Evolutionary conservation across 345 rosid genomes (phyloP).

Genomic region (Acer campestre): DNA sequence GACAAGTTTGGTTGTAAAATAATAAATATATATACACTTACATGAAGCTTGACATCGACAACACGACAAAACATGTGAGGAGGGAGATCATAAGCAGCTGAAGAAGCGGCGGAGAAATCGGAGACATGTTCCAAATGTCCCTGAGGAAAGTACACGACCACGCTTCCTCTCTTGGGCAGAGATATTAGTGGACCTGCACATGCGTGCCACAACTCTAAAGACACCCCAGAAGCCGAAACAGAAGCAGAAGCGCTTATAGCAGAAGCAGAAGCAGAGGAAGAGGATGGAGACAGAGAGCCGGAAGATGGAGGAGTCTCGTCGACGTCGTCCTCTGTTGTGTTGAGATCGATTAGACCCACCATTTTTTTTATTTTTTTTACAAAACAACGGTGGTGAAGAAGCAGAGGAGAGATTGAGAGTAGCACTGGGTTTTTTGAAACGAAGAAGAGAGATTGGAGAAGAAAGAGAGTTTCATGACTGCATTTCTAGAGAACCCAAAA

Average conservation of each 20-base stretch:
- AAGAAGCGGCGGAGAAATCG: conserved; percentile 63
- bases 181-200: conserved; percentile 98
- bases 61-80: conserved; percentile 90
- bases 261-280: conserved; percentile 57
- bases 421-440: neutral
- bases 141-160: conserved; percentile 89
- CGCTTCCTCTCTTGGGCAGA: conserved; percentile 79
- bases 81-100: conserved; percentile 52
- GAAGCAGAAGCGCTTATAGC: conserved; percentile 43
- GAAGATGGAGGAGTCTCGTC: conserved; percentile 77
- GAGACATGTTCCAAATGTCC: conserved; percentile 90
- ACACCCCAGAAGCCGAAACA: conserved; percentile 53
- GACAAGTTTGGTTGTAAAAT: neutral
- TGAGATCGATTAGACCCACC: conserved; percentile 96
- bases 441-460: neutral
- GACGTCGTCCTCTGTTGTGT: conserved; percentile 90
- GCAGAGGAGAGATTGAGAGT: neutral
- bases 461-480: conserved; percentile 42
- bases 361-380: conserved; percentile 25
- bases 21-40: conserved; percentile 27
- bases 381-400: neutral
- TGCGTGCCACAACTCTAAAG: conserved; percentile 98
- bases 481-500: conserved; percentile 24
- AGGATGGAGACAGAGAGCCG: conserved; percentile 60
- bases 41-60: conserved; percentile 94